phyloP scores from a whole-genome alignment of 1,284 basidiomycete genomes.

The Boletus mariae region DNA sequence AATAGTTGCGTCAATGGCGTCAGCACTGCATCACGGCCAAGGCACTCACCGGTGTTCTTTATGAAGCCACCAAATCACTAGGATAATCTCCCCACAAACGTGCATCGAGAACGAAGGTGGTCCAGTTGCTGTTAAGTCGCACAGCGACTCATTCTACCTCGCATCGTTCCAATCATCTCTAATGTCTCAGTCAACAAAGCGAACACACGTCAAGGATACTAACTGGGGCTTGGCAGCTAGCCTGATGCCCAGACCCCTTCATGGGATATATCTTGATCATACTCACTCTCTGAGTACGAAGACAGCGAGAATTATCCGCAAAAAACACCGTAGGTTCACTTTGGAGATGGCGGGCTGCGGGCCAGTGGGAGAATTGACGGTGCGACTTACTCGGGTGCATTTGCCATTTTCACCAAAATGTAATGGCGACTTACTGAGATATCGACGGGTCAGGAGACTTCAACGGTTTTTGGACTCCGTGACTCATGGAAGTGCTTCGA shows the following conservation, averaged over 20 bases:
- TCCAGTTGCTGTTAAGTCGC: neutral
- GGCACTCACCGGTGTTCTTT: constrained; percentile 4
- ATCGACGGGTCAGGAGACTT: neutral
- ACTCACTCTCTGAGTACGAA: no score
- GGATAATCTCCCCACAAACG: constrained; percentile 1
- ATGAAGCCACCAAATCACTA: neutral
- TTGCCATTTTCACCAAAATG: neutral
- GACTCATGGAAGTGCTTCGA: constrained; percentile 7
- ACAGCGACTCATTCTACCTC: neutral
- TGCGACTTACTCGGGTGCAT: neutral
- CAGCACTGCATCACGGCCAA: constrained; percentile 4
- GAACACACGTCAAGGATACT: neutral
- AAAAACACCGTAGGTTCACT: neutral
- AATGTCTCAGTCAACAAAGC: neutral
- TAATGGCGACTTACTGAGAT: neutral
- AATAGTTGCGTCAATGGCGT: neutral
- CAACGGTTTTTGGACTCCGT: neutral
- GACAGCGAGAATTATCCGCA: no score
- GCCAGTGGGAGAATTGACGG: neutral
- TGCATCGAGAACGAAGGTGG: neutral
- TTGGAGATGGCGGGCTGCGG: neutral
- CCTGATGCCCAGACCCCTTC: neutral
- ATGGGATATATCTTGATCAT: neutral
- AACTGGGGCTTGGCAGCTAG: neutral
- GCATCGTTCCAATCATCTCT: constrained; percentile 1